Conservation (phyloP, 2,329 filamentous ascomycete genomes). For the Tolypocladium pustulatum region DNA sequence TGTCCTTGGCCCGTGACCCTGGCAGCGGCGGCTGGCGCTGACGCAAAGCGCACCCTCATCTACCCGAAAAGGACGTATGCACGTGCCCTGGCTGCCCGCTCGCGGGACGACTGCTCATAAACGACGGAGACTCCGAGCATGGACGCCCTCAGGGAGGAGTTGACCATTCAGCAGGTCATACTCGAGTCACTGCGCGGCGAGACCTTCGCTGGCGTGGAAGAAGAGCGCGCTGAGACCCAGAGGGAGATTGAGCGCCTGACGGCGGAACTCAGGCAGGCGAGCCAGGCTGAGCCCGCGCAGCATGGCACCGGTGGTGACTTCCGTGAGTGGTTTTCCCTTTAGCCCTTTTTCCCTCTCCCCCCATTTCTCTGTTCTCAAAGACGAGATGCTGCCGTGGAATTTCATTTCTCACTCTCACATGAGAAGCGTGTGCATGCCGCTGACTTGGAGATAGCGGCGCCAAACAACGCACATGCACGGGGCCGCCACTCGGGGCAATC, state of each 20-base stretch:
- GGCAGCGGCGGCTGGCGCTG: not conserved
- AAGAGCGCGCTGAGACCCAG: conserved; percentile 15
- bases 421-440: not conserved
- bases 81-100: conserved; percentile 4
- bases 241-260: conserved; percentile 20
- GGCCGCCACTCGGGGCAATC: not conserved
- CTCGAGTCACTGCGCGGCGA: conserved; percentile 26
- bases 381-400: not conserved
- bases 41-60: not conserved
- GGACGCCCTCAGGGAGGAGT: conserved; percentile 26
- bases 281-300: not conserved
- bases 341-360: not conserved
- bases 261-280: conserved; percentile 10
- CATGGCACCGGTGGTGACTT: not conserved
- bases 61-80: not conserved
- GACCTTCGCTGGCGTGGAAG: conserved; percentile 17
- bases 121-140: conserved; percentile 8
- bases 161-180: conserved; percentile 31
- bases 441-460: not conserved
- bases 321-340: not conserved
- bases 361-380: not conserved
- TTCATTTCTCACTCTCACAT: not conserved
- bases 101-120: conserved; percentile 3
- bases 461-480: not conserved
- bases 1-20: not conserved